A percentile compares a stretch with the other conserved stretches of the same genome.
These are phyloP conservation scores for Mycena filopes DNA, from an alignment of 768 basidiomycete genomes.

Conservation along the genomic window DNA sequence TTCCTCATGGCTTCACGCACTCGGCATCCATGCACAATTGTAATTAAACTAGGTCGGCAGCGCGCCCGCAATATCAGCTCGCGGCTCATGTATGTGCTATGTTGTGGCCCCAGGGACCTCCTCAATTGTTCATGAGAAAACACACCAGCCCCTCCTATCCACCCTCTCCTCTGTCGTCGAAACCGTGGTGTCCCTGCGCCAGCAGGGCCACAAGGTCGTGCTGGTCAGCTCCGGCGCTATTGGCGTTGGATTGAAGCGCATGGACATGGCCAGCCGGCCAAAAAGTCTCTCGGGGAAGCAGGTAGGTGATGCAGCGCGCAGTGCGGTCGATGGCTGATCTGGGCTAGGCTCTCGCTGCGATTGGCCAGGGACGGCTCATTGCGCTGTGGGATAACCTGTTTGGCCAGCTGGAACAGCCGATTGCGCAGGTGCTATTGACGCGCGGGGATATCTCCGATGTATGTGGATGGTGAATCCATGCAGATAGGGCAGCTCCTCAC, in stretches of 20 bases:
- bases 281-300: slow-evolving; percentile 93
- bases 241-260: slow-evolving; percentile 91
- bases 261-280: slow-evolving; percentile 83
- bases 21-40: slow-evolving; percentile 69
- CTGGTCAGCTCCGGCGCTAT: slow-evolving; percentile 98
- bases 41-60: slow-evolving; percentile 81
- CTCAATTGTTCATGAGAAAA: slow-evolving; percentile 94
- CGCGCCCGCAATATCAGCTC: slow-evolving; percentile 9
- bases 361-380: slow-evolving; percentile 96
- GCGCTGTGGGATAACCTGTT: slow-evolving; percentile 98
- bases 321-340: not conserved
- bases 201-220: slow-evolving; percentile 91
- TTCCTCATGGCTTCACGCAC: slow-evolving; percentile 33
- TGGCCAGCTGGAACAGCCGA: slow-evolving; percentile 92
- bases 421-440: slow-evolving; percentile 94
- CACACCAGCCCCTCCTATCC: slow-evolving; percentile 91
- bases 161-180: slow-evolving; percentile 94
- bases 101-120: slow-evolving; percentile 75
- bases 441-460: slow-evolving; percentile 98
- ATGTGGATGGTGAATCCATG: slow-evolving; percentile 38
- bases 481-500: slow-evolving; percentile 37
- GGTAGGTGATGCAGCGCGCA: slow-evolving; percentile 56
- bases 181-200: slow-evolving; percentile 81
- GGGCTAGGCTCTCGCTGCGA: slow-evolving; percentile 91
- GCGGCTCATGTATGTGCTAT: slow-evolving; percentile 29